These are phyloP conservation scores for Tolypocladium guangdongense DNA, from an alignment of 2,329 filamentous ascomycete genomes.

Conservation along the genomic window DNA sequence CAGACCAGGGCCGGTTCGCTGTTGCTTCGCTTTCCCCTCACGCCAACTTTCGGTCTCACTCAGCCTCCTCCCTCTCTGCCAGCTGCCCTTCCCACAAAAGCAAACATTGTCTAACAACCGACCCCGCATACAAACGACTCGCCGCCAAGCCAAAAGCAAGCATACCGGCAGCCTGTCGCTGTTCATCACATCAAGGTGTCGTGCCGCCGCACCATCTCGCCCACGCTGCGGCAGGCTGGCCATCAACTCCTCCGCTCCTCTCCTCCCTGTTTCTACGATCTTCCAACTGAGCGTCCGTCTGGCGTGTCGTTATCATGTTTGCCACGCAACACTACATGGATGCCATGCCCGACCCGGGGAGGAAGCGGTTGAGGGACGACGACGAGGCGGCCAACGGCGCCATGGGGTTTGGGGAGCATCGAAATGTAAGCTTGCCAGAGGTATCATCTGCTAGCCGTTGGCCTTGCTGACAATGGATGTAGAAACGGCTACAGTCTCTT, in stretches of 20 bases:
- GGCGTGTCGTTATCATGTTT: constrained; percentile 22
- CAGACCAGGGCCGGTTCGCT: not conserved
- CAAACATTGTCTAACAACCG: not conserved
- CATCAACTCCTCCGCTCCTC: not conserved
- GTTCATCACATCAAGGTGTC: not conserved
- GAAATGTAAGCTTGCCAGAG: constrained; percentile 29
- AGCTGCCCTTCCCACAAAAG: not conserved
- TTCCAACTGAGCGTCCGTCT: not conserved
- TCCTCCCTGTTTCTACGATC: not conserved
- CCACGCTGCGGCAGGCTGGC: not conserved
- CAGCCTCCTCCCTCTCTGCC: not conserved
- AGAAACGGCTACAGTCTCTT: constrained; percentile 46
- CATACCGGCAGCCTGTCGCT: not conserved
- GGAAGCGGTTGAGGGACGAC: constrained; percentile 36
- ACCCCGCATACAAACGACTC: not conserved
- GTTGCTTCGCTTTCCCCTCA: not conserved
- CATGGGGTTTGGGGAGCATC: constrained; percentile 37
- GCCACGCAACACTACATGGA: constrained; percentile 21
- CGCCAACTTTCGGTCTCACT: not conserved
- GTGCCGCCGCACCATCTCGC: not conserved
- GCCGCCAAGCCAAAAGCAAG: not conserved
- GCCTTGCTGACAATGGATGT: constrained; percentile 8
- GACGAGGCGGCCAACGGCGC: constrained; percentile 26
- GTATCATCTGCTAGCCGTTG: not conserved
- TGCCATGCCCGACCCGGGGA: constrained; percentile 20